Percentiles rank a stretch among this genome's conserved stretches.
These are phyloP conservation scores for Trichoderma reesei DNA, from an alignment of 495 filamentous ascomycete genomes.

Conservation along the genomic window DNA sequence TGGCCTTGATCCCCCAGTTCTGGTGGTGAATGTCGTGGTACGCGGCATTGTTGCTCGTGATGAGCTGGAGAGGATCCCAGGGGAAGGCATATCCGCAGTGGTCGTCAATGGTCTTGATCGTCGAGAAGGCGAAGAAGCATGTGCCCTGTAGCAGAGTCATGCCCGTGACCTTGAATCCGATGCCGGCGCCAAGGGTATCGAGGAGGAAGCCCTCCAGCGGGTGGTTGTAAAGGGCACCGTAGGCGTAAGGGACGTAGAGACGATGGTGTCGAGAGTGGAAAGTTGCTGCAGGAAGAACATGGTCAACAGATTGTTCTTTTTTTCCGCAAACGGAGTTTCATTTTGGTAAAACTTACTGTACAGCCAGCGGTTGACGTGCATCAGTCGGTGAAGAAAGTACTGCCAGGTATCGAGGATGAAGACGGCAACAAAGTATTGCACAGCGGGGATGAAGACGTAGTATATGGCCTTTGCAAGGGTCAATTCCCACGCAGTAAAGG, in stretches of 20 bases:
- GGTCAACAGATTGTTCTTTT: background rate
- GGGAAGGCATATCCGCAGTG: constrained; percentile 94
- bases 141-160: constrained; percentile 74
- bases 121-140: constrained; percentile 73
- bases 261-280: constrained; percentile 94
- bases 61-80: constrained; percentile 84
- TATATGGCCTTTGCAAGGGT: constrained; percentile 64
- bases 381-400: constrained; percentile 87
- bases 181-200: constrained; percentile 75
- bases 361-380: constrained; percentile 93
- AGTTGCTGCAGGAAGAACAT: constrained; percentile 40
- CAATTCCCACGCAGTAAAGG: constrained; percentile 68
- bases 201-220: constrained; percentile 86
- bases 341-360: constrained; percentile 83
- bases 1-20: constrained; percentile 93
- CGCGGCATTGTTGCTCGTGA: constrained; percentile 85
- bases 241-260: constrained; percentile 94
- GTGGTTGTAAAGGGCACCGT: constrained; percentile 94
- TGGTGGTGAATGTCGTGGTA: constrained; percentile 99
- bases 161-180: constrained; percentile 67
- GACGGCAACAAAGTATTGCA: constrained; percentile 66
- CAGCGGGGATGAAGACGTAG: constrained; percentile 60
- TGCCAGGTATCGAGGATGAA: constrained; percentile 86
- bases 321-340: too few species aligned
- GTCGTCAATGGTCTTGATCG: constrained; percentile 94